A percentile compares a stretch with the other conserved stretches of the same genome.
These are phyloP conservation scores for Cytidiella melzeri DNA, from an alignment of 768 basidiomycete species.

Conservation along the genomic window DNA sequence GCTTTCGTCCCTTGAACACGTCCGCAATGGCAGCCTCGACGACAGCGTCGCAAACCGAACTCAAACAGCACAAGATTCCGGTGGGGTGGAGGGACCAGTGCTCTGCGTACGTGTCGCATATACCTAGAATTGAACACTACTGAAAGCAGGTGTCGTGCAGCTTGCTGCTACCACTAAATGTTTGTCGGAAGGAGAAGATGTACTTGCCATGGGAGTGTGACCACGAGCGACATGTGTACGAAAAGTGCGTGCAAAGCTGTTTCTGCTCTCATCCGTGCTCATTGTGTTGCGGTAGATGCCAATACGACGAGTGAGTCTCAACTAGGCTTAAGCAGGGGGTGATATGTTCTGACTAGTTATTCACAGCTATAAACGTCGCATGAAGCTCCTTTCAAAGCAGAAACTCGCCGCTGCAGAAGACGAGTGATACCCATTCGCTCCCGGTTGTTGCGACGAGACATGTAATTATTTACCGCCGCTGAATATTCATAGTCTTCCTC, in stretches of 20 bases:
- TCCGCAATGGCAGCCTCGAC: conserved; percentile 59
- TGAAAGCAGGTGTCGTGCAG: conserved; percentile 33
- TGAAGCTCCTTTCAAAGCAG: conserved; percentile 76
- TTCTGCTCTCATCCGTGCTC: not conserved
- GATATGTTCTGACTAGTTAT: not conserved
- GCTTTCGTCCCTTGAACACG: not conserved
- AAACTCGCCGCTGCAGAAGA: conserved; percentile 44
- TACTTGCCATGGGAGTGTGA: conserved; percentile 95
- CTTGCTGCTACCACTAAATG: conserved; percentile 80
- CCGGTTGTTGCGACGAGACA: too few relatives aligned
- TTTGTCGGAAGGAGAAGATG: conserved; percentile 69
- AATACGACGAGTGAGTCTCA: conserved; percentile 78
- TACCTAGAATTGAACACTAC: not conserved
- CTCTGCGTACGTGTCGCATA: conserved; percentile 66
- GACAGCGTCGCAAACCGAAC: conserved; percentile 77
- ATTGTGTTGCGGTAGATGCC: conserved; percentile 55
- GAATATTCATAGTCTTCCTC: too few relatives aligned
- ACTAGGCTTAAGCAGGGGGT: not conserved
- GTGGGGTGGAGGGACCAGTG: conserved; percentile 86
- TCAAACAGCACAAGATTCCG: conserved; percentile 71
- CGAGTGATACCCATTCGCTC: too few relatives aligned
- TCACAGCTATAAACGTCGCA: conserved; percentile 75
- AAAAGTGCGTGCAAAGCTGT: conserved; percentile 52
- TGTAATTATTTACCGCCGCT: too few relatives aligned
- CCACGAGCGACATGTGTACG: conserved; percentile 79